Evolutionary conservation across 345 rosid species (phyloP).

Genomic region (Acer campestre): DNA sequence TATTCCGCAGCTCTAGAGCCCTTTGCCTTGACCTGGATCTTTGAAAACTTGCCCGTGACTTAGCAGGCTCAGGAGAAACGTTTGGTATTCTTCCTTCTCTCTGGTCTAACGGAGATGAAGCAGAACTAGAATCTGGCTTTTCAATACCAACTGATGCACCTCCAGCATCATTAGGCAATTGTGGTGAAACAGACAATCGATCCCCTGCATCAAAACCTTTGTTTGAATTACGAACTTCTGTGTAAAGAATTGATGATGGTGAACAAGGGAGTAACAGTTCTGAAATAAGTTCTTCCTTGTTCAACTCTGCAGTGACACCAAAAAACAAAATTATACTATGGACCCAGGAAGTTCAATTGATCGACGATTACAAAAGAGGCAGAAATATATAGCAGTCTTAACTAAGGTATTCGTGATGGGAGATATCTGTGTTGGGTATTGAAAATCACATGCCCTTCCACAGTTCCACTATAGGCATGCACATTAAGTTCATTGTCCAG

Average conservation of each 20-base stretch:
- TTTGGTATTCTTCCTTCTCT: slow-evolving; percentile 34
- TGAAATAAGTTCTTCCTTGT: slow-evolving; percentile 75
- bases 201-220: slow-evolving; percentile 36
- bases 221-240: slow-evolving; percentile 24
- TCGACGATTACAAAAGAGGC: no score
- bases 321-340: background rate
- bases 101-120: slow-evolving; percentile 44
- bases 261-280: slow-evolving; percentile 53
- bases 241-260: slow-evolving; percentile 36
- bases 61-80: slow-evolving; percentile 35
- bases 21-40: slow-evolving; percentile 83
- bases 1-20: slow-evolving; percentile 65
- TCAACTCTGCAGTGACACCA: slow-evolving; percentile 52
- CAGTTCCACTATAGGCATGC: background rate
- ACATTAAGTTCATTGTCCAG: background rate
- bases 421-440: background rate
- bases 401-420: background rate
- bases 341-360: background rate
- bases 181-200: slow-evolving; percentile 32
- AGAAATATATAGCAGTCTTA: background rate
- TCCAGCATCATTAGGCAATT: slow-evolving; percentile 26
- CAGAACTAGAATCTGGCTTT: slow-evolving; percentile 35
- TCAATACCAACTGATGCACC: slow-evolving; percentile 35
- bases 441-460: background rate
- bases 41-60: slow-evolving; percentile 57